Percentiles rank a stretch among this genome's conserved stretches.
Evolutionary conservation across 371 early-diverging fungal genomes (phyloP).

Genomic region (Mucor irregularis): DNA sequence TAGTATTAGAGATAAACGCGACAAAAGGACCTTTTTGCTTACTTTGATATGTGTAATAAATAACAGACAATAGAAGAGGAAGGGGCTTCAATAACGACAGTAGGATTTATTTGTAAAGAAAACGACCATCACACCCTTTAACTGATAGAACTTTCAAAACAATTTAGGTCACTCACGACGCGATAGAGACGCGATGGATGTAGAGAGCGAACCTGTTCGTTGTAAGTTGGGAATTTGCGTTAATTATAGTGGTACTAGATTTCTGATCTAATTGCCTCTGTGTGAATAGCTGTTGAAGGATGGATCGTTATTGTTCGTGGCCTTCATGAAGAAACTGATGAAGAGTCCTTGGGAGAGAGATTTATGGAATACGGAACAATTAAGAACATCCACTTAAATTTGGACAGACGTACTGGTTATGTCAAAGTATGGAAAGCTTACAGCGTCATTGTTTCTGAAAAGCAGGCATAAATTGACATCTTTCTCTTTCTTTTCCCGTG

Average conservation of each 20-base stretch:
- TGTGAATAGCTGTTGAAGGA: slow-evolving; percentile 81
- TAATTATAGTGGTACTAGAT: neutral
- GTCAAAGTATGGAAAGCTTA: slow-evolving; percentile 73
- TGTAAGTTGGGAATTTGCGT: slow-evolving; percentile 50
- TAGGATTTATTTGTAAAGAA: slow-evolving; percentile 14
- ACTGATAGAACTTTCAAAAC: no score
- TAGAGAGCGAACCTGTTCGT: slow-evolving; percentile 54
- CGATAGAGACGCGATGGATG: slow-evolving; percentile 21
- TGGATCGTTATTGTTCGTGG: slow-evolving; percentile 92
- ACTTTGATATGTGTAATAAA: neutral
- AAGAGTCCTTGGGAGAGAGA: slow-evolving; percentile 86
- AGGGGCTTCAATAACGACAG: slow-evolving; percentile 11
- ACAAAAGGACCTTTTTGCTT: no score
- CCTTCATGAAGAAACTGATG: slow-evolving; percentile 93
- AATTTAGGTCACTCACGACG: slow-evolving; percentile 6
- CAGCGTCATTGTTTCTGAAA: neutral
- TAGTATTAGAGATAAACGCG: neutral
- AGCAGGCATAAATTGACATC: neutral
- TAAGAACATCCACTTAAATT: slow-evolving; percentile 87
- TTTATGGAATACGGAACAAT: slow-evolving; percentile 90
- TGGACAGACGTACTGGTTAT: slow-evolving; percentile 93
- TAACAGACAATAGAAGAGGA: slow-evolving; percentile 12
- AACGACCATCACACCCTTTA: neutral
- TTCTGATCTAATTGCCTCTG: neutral
- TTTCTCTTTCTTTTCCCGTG: no score